Base-by-base conservation (phyloP, 352 stramenopile genomes). In the Aphanomyces cochlioides region DNA sequence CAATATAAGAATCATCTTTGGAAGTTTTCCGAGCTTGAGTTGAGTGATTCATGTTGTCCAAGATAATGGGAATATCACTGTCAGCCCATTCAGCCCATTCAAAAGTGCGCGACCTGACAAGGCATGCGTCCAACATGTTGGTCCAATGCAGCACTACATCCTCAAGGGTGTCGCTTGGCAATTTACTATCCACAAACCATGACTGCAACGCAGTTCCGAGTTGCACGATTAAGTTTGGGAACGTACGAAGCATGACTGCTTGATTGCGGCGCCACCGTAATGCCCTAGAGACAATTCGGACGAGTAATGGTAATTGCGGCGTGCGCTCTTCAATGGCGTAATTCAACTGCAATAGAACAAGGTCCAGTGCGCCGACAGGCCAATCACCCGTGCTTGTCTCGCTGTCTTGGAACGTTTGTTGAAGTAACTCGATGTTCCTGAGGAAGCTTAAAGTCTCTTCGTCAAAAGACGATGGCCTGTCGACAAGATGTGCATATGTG, bases 221-320 rank as follows among this genome's bases (percentile, higher is more conserved):
- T 43, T 7, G 36, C 36, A 70, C 13, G 28, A 70, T 3, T 36
- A 41, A 63, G 21, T 61, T 41, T 38, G 17, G 8, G n/a, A 54
- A 41, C 10, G 15, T 19, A 4, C 54, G 48, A 37, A 70, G 47
- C 38, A 70, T 21, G 6, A 47, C 28, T 10, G 64, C 64, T 64
- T 70, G 64, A 36, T 70, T 70, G 15, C 64, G 48, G 34, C 61
- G 59, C 64, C 64, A 70, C 15, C 64, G 43, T 15, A 70, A 37
- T 13, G 64, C 64, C 28, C 54, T 70, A 40, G 64, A 34, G 19
- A 70, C n/a, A 34, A 70, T 40, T 5, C 64, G 48, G 2, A 61
- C n/a, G 17, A 63, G 47, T 28, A 47, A 43, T 15, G 4, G n/a
- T 17, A 54, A 13, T 19, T 15, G 47, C n/a, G 21, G 8, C 13